phyloP scores from a whole-genome alignment of 2,329 filamentous ascomycete genomes.

The Talaromyces sp. region DNA sequence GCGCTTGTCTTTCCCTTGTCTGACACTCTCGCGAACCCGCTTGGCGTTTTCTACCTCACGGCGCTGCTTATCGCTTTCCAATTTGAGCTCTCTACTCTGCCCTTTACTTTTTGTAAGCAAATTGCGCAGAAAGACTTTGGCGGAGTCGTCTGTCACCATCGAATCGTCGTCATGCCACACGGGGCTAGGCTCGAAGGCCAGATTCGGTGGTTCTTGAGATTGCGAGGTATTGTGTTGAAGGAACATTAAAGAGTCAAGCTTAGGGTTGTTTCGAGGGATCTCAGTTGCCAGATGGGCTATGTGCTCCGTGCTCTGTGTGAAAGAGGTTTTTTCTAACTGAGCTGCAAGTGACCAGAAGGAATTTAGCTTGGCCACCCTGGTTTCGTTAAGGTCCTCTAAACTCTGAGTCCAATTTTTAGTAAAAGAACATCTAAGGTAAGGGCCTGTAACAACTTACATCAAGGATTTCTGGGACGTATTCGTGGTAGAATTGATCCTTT shows the following conservation, averaged over 20 bases:
- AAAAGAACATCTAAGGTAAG: constrained; percentile 6
- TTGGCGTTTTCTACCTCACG: constrained; percentile 78
- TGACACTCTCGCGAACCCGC: constrained; percentile 66
- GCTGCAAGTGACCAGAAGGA: constrained; percentile 77
- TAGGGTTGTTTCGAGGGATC: constrained; percentile 80
- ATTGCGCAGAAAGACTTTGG: constrained; percentile 88
- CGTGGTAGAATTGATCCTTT: constrained; percentile 95
- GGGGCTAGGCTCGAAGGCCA: constrained; percentile 86
- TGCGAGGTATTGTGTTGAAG: constrained; percentile 79
- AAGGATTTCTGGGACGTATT: constrained; percentile 89
- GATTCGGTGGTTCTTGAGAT: constrained; percentile 80
- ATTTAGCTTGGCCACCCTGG: constrained; percentile 78
- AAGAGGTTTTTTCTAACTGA: constrained; percentile 71
- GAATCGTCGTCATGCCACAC: constrained; percentile 92
- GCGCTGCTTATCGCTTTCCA: constrained; percentile 79
- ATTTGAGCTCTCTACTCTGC: constrained; percentile 71
- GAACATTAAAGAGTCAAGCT: constrained; percentile 97
- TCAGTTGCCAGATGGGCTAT: constrained; percentile 71
- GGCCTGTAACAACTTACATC: constrained; percentile 55
- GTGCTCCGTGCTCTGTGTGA: constrained; percentile 67
- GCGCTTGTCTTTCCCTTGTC: constrained; percentile 79
- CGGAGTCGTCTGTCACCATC: constrained; percentile 80
- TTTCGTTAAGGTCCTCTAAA: constrained; percentile 88
- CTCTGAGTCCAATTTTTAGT: constrained; percentile 36
- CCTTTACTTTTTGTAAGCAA: constrained; percentile 85